Evolutionary conservation across 208 protist genomes (phyloP).

Genomic region (Crithidia thermophila): DNA sequence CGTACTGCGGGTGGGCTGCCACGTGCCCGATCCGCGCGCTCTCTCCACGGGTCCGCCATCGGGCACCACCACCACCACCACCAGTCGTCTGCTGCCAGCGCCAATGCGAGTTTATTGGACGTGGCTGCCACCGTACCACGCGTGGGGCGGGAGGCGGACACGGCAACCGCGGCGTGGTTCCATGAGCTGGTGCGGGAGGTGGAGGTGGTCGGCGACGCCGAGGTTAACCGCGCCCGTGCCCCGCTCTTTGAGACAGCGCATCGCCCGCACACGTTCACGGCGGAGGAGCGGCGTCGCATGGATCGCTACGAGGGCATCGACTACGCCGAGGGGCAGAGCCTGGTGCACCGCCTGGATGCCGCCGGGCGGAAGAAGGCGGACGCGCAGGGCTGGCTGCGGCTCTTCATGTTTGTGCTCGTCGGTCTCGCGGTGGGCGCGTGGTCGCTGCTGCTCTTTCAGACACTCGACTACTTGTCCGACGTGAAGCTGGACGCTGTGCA

Average conservation of each 20-base stretch:
- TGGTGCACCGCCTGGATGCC: slow-evolving; percentile 47
- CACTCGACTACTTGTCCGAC: slow-evolving; percentile 58
- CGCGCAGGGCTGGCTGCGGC: slow-evolving; percentile 54
- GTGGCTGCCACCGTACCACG: neutral
- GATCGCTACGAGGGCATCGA: slow-evolving; percentile 83
- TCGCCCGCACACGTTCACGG: slow-evolving; percentile 58
- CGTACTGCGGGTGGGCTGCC: neutral
- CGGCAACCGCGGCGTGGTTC: slow-evolving; percentile 55
- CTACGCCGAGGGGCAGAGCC: slow-evolving; percentile 63
- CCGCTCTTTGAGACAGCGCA: slow-evolving; percentile 56
- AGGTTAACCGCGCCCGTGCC: slow-evolving; percentile 40
- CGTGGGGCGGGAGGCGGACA: slow-evolving; percentile 16
- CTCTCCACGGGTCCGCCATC: neutral
- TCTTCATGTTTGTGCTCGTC: slow-evolving; percentile 62
- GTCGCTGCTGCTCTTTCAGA: slow-evolving; percentile 74
- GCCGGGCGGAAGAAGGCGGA: slow-evolving; percentile 16
- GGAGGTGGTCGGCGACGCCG: slow-evolving; percentile 53
- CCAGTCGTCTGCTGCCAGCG: no score
- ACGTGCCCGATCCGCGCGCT: slow-evolving; percentile 2
- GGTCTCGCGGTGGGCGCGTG: slow-evolving; percentile 63
- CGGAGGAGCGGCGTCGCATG: slow-evolving; percentile 70
- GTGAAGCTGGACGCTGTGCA: slow-evolving; percentile 47
- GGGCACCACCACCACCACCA: no score
- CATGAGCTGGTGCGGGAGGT: slow-evolving; percentile 42
- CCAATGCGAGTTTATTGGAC: neutral